A percentile compares a stretch with the other conserved stretches of the same genome.
These are phyloP conservation scores for Cocos nucifera DNA, from an alignment of 176 grass and related monocot genomes.

Conservation along the genomic window DNA sequence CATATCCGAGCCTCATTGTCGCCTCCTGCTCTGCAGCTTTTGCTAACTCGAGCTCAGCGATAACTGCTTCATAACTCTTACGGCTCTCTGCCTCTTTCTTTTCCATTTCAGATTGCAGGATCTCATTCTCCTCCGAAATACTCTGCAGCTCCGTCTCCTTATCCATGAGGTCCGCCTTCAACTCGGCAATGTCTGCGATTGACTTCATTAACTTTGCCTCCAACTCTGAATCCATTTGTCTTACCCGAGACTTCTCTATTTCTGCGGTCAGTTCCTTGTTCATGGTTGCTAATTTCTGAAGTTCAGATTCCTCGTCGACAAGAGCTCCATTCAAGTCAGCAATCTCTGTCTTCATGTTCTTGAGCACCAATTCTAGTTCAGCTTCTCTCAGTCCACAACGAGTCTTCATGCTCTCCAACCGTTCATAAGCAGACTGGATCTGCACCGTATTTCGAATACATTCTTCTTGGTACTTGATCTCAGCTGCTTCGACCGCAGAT, in stretches of 20 bases:
- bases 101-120: slow-evolving; percentile 26
- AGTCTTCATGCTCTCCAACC: slow-evolving; percentile 34
- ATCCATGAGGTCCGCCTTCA: slow-evolving; percentile 65
- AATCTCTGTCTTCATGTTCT: slow-evolving; percentile 39
- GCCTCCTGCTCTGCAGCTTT: slow-evolving; percentile 76
- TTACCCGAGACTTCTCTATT: not conserved
- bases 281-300: not conserved
- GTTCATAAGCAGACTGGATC: slow-evolving; percentile 30
- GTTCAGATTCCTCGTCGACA: slow-evolving; percentile 27
- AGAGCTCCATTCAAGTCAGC: slow-evolving; percentile 24
- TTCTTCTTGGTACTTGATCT: slow-evolving; percentile 44
- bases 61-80: slow-evolving; percentile 28
- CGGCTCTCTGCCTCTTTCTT: slow-evolving; percentile 28
- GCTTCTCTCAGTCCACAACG: slow-evolving; percentile 24
- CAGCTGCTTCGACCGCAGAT: slow-evolving; percentile 44
- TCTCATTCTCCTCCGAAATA: slow-evolving; percentile 60
- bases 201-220: slow-evolving; percentile 71
- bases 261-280: slow-evolving; percentile 2
- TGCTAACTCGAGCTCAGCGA: slow-evolving; percentile 69
- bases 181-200: slow-evolving; percentile 26
- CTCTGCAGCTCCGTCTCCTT: slow-evolving; percentile 79
- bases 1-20: slow-evolving; percentile 54
- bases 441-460: slow-evolving; percentile 42
- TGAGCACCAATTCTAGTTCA: slow-evolving; percentile 32
- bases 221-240: slow-evolving; percentile 32